A percentile compares a stretch with the other conserved stretches of the same genome.
Conservation (phyloP, 2,329 filamentous ascomycete genomes). For the Elsinoe batatas region DNA sequence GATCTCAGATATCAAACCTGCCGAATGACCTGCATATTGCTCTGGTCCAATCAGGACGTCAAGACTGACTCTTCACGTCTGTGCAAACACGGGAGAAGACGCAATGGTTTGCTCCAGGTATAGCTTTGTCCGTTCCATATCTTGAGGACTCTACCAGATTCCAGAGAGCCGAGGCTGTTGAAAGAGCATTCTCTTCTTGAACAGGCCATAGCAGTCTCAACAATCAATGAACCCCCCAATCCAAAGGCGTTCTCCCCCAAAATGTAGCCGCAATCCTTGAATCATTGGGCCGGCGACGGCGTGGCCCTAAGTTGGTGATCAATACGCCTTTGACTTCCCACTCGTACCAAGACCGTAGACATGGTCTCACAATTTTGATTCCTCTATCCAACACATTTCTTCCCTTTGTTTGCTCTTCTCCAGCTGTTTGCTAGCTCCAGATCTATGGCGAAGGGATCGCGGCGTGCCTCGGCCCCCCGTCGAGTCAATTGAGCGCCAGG, state of each 20-base stretch:
- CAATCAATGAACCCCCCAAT: background rate
- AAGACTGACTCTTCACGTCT: background rate
- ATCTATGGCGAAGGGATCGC: conserved; percentile 4
- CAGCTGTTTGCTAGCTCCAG: background rate
- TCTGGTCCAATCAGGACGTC: background rate
- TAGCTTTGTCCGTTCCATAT: background rate
- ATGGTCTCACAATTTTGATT: background rate
- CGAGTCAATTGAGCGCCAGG: conserved; percentile 9
- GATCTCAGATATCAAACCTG: background rate
- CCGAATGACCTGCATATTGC: conserved; percentile 10
- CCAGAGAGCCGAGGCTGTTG: background rate
- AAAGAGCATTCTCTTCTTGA: background rate
- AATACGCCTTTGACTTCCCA: background rate
- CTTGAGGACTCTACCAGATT: background rate
- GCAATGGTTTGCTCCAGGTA: background rate
- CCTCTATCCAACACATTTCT: background rate
- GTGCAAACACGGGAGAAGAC: background rate
- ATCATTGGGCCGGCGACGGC: conserved; percentile 1
- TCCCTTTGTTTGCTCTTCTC: conserved; percentile 1
- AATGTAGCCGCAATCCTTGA: conserved; percentile 5
- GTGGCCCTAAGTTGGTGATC: conserved; percentile 5
- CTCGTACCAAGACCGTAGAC: background rate
- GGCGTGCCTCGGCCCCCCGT: conserved; percentile 8
- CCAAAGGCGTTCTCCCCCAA: background rate
- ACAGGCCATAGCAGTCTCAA: background rate